Percentiles rank a stretch among this genome's conserved stretches.
These are phyloP conservation scores for Adenanthera pavonina DNA, from an alignment of 306 rosid species.

Conservation along the genomic window DNA sequence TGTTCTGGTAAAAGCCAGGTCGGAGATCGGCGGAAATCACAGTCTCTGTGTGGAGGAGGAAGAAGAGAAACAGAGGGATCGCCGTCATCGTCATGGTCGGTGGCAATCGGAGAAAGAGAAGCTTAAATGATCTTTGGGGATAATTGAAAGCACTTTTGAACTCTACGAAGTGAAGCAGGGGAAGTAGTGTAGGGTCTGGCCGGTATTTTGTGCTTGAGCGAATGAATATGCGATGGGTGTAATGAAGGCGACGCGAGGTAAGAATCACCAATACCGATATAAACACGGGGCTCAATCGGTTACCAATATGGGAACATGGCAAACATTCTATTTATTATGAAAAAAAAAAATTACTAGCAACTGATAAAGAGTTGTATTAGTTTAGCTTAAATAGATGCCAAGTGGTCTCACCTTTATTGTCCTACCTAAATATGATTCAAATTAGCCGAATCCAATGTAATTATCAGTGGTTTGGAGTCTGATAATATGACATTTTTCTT, in stretches of 20 bases:
- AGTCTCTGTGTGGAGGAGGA: slow-evolving; percentile 39
- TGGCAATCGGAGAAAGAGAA: too few species aligned
- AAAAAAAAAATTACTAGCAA: too few species aligned
- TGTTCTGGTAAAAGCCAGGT: slow-evolving; percentile 54
- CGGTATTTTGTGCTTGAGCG: not conserved
- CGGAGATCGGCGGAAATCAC: slow-evolving; percentile 52
- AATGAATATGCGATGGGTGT: slow-evolving; percentile 6
- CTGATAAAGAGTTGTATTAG: too few species aligned
- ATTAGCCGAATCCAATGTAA: too few species aligned
- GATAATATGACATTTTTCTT: too few species aligned
- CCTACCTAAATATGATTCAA: too few species aligned
- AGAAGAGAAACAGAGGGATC: slow-evolving; percentile 31
- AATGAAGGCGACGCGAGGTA: not conserved
- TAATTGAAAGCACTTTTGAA: not conserved
- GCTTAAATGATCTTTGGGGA: not conserved
- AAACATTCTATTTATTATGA: too few species aligned
- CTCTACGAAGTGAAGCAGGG: not conserved
- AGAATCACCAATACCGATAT: not conserved
- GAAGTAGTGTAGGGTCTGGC: not conserved
- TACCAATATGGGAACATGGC: not conserved
- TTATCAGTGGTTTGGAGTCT: too few species aligned
- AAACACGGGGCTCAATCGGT: not conserved
- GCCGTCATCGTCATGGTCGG: slow-evolving; percentile 13
- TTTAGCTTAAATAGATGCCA: too few species aligned
- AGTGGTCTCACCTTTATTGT: too few species aligned